Evolutionary conservation across 2,329 filamentous ascomycete genomes (phyloP), one percentile per base, ranked within the genome.

Genomic region (Claviceps purpurea): DNA sequence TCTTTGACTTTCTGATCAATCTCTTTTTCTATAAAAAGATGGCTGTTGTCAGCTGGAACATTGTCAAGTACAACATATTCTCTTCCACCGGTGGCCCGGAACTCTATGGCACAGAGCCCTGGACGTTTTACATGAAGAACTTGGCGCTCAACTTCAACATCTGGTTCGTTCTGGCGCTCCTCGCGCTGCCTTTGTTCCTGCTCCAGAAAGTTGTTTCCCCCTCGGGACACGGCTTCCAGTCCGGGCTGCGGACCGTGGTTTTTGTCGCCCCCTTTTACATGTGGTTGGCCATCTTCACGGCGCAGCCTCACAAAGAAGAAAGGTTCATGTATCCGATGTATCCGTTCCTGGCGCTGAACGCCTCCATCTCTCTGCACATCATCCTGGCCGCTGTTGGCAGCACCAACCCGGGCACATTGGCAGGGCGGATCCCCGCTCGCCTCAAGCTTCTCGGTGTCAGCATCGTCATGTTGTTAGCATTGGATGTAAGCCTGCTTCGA

Each of bases 271-370:
- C 93, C 0, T 95, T 97, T 68, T 98, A 97, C 65, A 76, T 96
- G 63, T 98, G 93, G 93, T 77, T 98, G 30, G 79, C 70, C 3
- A 93, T 97, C 56, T 97, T 98, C 70, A 91, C 87, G 0, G 65
- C 85, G 8, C 93, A 98, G 64, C 88, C 93, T 16, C 93, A 98
- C 70, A 98, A 98, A 63, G 93, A 98, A 66, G 93, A 98, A 69
- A 78, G 93, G 6, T 98, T 98, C 72, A 97, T 98, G 90, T 98
- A 95, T 62, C 93, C 93, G 0, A 87, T 82, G 2, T 98, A 98
- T 62, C 93, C 93, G 1, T 89, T 91, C 56, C 74, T 98, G 40
- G 85, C 87, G 0, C 74, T 98, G 39, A 96, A 95, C 61, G 90
- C 90, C 2, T 87, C 91, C 8, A 78, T 96, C 50, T 79, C 87